These are phyloP conservation scores for Mallotus repandus DNA, from an alignment of 441 rosid genomes.

Conservation along the genomic window DNA sequence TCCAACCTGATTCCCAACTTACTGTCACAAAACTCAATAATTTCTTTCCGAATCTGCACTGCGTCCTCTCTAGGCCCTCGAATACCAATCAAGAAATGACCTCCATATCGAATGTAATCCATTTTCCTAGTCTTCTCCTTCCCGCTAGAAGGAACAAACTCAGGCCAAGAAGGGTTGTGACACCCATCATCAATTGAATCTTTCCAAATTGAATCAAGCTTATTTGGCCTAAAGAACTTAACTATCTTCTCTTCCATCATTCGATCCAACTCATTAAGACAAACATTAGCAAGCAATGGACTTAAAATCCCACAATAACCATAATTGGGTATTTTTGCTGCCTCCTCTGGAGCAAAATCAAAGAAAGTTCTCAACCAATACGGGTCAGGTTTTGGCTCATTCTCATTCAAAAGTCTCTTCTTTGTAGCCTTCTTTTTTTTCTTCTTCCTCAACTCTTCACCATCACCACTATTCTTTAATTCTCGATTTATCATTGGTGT, in stretches of 20 bases:
- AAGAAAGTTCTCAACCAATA: slow-evolving; percentile 92
- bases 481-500: slow-evolving; percentile 30
- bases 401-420: slow-evolving; percentile 73
- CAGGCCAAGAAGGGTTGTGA: slow-evolving; percentile 98
- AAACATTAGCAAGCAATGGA: slow-evolving; percentile 85
- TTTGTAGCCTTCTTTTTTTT: slow-evolving; percentile 56
- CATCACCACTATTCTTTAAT: slow-evolving; percentile 22
- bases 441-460: slow-evolving; percentile 46
- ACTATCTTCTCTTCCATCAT: slow-evolving; percentile 72
- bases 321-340: slow-evolving; percentile 75
- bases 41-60: slow-evolving; percentile 56
- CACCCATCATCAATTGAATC: slow-evolving; percentile 79
- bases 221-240: slow-evolving; percentile 72
- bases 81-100: slow-evolving; percentile 88
- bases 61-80: slow-evolving; percentile 95
- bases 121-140: slow-evolving; percentile 86
- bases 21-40: slow-evolving; percentile 71
- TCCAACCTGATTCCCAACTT: slow-evolving; percentile 64
- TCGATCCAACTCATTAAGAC: slow-evolving; percentile 80
- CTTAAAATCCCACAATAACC: slow-evolving; percentile 87
- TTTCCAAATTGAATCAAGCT: slow-evolving; percentile 88
- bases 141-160: slow-evolving; percentile 95
- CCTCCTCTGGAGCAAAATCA: slow-evolving; percentile 86
- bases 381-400: slow-evolving; percentile 96
- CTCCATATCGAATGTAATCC: slow-evolving; percentile 88